Percentiles rank a stretch among this genome's conserved stretches.
Evolutionary conservation across 2,329 filamentous ascomycete species (phyloP).

Genomic region (Penicillium paneum): DNA sequence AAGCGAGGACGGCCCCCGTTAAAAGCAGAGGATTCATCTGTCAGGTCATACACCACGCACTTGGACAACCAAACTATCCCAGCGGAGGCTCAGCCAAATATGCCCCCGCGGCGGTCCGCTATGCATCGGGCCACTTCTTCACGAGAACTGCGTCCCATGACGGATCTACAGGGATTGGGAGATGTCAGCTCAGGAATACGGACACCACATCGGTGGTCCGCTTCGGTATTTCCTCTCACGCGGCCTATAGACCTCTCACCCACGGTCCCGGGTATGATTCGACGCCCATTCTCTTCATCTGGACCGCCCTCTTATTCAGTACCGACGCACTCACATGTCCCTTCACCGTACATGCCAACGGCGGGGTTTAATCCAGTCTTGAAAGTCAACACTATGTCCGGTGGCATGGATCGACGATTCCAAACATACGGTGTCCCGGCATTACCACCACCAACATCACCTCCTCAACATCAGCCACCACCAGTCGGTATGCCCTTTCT

Average conservation of each 20-base stretch:
- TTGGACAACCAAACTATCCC: slow-evolving; percentile 26
- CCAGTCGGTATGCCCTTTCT: slow-evolving; percentile 24
- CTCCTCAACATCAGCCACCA: slow-evolving; percentile 32
- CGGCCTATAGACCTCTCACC: slow-evolving; percentile 29
- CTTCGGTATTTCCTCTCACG: slow-evolving; percentile 29
- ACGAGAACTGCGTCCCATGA: slow-evolving; percentile 39
- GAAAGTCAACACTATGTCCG: slow-evolving; percentile 17
- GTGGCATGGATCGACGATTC: slow-evolving; percentile 26
- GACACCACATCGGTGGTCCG: slow-evolving; percentile 33
- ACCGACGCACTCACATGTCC: slow-evolving; percentile 25
- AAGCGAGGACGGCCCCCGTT: slow-evolving; percentile 46
- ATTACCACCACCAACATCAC: slow-evolving; percentile 32
- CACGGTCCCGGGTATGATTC: slow-evolving; percentile 24
- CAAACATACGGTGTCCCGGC: slow-evolving; percentile 29
- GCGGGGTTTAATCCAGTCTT: slow-evolving; percentile 28
- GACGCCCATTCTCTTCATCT: slow-evolving; percentile 35
- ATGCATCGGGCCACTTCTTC: slow-evolving; percentile 37
- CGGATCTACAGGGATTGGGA: slow-evolving; percentile 34
- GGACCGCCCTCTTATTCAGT: slow-evolving; percentile 27
- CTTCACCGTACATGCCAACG: slow-evolving; percentile 27
- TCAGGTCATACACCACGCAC: slow-evolving; percentile 31
- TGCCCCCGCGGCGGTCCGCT: slow-evolving; percentile 22
- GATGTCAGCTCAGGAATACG: slow-evolving; percentile 19
- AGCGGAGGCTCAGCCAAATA: slow-evolving; percentile 25
- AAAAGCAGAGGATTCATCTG: slow-evolving; percentile 42